A percentile compares a stretch with the other conserved stretches of the same genome.
phyloP scores from a whole-genome alignment of 805 yeast species.

The Yarrowia osloensis region DNA sequence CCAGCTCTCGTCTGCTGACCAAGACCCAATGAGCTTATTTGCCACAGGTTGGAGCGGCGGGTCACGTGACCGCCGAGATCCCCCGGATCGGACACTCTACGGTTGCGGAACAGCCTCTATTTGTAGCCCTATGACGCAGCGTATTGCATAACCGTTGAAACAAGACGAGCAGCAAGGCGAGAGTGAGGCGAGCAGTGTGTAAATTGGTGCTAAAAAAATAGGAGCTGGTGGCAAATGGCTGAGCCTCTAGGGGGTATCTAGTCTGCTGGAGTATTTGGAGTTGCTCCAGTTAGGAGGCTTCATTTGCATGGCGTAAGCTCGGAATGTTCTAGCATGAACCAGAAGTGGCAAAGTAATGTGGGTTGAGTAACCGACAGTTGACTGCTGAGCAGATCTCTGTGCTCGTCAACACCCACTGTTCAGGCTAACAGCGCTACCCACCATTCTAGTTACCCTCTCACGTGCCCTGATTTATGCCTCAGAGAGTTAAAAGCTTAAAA shows the following conservation, averaged over 20 bases:
- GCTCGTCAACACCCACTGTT: too few relatives aligned
- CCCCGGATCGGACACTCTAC: not conserved
- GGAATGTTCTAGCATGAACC: too few relatives aligned
- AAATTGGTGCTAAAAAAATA: not conserved
- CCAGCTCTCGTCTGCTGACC: not conserved
- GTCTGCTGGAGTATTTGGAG: too few relatives aligned
- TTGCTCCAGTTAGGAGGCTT: too few relatives aligned
- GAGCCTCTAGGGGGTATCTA: too few relatives aligned
- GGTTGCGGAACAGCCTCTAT: not conserved
- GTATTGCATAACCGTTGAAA: conserved; percentile 14
- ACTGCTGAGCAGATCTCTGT: too few relatives aligned
- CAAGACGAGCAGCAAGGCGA: conserved; percentile 2
- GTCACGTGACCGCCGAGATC: not conserved
- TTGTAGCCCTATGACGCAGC: conserved; percentile 1
- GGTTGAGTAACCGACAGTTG: too few relatives aligned
- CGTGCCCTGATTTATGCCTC: conserved; percentile 30
- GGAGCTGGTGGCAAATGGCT: too few relatives aligned
- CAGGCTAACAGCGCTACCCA: too few relatives aligned
- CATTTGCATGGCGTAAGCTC: too few relatives aligned
- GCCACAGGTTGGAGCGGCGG: not conserved
- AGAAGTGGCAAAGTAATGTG: too few relatives aligned
- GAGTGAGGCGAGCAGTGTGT: too few relatives aligned
- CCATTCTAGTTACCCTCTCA: conserved; percentile 26
- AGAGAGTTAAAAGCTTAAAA: conserved; percentile 26
- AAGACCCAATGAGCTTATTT: not conserved